phyloP scores from a whole-genome alignment of 2,329 filamentous ascomycete species.

The Lachnellula occidentalis region DNA sequence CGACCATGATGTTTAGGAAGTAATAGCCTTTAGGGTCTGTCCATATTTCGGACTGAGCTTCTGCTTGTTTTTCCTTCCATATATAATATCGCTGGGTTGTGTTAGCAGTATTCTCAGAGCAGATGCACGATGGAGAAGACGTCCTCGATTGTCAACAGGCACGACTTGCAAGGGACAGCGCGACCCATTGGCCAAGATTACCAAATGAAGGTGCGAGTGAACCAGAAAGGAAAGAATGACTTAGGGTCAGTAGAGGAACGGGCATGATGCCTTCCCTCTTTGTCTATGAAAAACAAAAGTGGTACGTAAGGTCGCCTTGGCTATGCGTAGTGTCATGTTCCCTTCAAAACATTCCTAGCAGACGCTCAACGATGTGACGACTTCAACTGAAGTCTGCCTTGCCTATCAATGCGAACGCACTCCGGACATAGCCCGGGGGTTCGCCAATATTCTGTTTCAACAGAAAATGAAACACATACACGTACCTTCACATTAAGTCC shows the following conservation, averaged over 20 bases:
- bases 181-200: too few relatives aligned
- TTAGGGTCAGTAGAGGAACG: too few relatives aligned
- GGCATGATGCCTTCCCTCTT: too few relatives aligned
- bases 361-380: background rate
- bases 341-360: too few relatives aligned
- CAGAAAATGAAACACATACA: constrained; percentile 11
- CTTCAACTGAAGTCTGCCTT: background rate
- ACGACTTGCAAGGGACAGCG: background rate
- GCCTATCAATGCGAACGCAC: background rate
- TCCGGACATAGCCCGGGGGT: background rate
- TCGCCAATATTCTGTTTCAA: constrained; percentile 1
- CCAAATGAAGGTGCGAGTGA: too few relatives aligned
- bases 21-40: constrained; percentile 63
- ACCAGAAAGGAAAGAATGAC: too few relatives aligned
- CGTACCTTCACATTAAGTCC: constrained; percentile 56
- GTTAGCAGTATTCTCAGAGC: background rate
- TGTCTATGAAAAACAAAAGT: too few relatives aligned
- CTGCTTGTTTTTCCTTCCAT: constrained; percentile 62
- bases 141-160: background rate
- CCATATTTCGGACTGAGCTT: constrained; percentile 59
- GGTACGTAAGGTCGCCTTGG: too few relatives aligned
- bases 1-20: constrained; percentile 71
- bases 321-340: too few relatives aligned
- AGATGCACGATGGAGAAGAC: background rate
- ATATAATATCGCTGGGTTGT: constrained; percentile 57